phyloP scores from a whole-genome alignment of 2,329 filamentous ascomycete genomes.

The Verticillium zaregamsianum region DNA sequence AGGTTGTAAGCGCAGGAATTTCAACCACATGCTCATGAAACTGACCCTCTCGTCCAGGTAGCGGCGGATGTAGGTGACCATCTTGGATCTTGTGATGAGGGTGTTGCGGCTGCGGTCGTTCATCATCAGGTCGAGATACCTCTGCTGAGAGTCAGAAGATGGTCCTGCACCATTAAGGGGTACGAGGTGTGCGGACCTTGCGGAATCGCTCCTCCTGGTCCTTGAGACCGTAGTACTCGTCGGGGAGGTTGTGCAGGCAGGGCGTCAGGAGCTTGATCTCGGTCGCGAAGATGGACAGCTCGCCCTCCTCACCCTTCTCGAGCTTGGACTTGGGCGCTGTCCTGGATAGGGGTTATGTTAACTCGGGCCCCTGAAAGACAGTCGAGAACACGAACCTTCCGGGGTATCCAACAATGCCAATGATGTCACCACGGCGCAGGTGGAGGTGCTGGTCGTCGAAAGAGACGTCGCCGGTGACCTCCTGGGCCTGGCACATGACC shows the following conservation, averaged over 20 bases:
- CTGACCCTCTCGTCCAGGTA: constrained; percentile 71
- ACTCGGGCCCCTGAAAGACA: background rate
- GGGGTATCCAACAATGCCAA: constrained; percentile 81
- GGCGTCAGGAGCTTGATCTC: constrained; percentile 84
- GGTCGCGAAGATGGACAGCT: constrained; percentile 88
- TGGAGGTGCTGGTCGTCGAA: constrained; percentile 89
- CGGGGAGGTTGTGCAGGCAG: constrained; percentile 85
- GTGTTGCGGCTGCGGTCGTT: constrained; percentile 82
- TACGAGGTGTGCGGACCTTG: constrained; percentile 39
- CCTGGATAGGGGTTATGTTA: constrained; percentile 24
- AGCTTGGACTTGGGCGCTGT: constrained; percentile 90
- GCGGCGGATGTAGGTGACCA: constrained; percentile 81
- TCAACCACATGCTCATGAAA: background rate
- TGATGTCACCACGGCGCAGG: constrained; percentile 86
- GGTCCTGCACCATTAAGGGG: background rate
- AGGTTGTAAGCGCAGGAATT: too few species aligned
- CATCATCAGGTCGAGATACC: constrained; percentile 96
- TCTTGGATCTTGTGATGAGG: constrained; percentile 80
- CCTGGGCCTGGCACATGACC: constrained; percentile 85
- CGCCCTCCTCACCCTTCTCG: constrained; percentile 71
- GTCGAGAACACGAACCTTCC: constrained; percentile 34
- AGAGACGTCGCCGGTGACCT: constrained; percentile 61
- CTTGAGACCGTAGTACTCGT: constrained; percentile 91
- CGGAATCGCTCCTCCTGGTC: constrained; percentile 91
- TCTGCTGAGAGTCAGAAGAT: constrained; percentile 18